Evolutionary conservation across 306 rosid species (phyloP).

Genomic region (Citrullus colocynthis): DNA sequence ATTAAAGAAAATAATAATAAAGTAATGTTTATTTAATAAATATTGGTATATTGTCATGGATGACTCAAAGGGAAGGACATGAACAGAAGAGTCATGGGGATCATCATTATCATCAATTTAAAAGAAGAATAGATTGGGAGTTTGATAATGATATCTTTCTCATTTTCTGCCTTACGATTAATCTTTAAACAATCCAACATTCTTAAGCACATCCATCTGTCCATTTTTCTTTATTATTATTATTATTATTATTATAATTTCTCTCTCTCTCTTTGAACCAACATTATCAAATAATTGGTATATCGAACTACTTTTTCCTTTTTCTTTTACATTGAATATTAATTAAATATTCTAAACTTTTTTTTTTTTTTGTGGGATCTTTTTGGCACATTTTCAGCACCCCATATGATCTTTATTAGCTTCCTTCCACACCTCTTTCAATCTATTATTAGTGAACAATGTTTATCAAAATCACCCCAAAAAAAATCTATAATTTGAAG

Average conservation of each 20-base stretch:
- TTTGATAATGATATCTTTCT: not conserved
- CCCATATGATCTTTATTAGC: not conserved
- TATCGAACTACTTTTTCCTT: not conserved
- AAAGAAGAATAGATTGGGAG: not conserved
- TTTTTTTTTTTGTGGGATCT: too few relatives aligned
- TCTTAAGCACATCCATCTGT: not conserved
- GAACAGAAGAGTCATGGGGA: not conserved
- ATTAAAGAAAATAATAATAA: too few relatives aligned
- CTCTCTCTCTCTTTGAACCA: not conserved
- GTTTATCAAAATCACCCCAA: too few relatives aligned
- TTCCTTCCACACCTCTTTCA: not conserved
- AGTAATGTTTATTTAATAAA: too few relatives aligned
- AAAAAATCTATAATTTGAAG: not conserved
- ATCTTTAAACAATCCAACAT: not conserved
- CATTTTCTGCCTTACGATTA: not conserved
- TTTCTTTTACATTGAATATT: not conserved
- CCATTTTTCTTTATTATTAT: not conserved
- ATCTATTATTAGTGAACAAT: not conserved
- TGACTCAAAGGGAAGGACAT: too few relatives aligned
- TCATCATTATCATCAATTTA: not conserved
- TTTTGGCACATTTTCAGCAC: not conserved
- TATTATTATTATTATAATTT: too few relatives aligned
- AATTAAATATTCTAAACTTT: not conserved
- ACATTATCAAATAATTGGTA: conserved; percentile 1
- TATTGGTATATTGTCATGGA: too few relatives aligned